A percentile compares a stretch with the other conserved stretches of the same genome.
Evolutionary conservation across 352 stramenopile genomes (phyloP).

Genomic region (Phytophthora europaea): DNA sequence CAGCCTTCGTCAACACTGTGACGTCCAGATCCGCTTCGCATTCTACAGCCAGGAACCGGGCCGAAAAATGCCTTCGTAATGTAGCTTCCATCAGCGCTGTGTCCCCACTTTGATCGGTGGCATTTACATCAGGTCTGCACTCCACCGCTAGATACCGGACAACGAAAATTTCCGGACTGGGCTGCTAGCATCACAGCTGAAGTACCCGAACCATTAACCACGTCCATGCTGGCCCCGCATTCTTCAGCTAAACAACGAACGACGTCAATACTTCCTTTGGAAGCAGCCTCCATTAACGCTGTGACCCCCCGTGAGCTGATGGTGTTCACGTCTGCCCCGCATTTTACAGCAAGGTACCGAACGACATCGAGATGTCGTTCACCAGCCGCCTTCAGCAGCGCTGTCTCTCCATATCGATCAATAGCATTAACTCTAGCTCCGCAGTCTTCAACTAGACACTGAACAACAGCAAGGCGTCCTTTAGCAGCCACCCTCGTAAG

Average conservation of each 20-base stretch:
- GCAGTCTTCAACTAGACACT: neutral
- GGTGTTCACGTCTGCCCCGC: neutral
- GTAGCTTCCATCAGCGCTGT: neutral
- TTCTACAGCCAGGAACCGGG: neutral
- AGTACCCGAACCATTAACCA: neutral
- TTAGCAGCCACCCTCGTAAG: neutral
- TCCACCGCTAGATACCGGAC: neutral
- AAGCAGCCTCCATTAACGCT: slow-evolving; percentile 4
- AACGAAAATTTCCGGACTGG: neutral
- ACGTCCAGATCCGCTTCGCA: neutral
- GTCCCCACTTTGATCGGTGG: neutral
- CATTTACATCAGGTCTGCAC: neutral
- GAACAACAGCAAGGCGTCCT: neutral
- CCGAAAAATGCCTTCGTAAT: neutral
- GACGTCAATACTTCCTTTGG: neutral
- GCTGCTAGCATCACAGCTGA: neutral
- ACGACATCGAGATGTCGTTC: slow-evolving; percentile 3
- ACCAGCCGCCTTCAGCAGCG: slow-evolving; percentile 2
- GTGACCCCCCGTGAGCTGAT: neutral
- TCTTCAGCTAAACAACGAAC: neutral
- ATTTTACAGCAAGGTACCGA: neutral
- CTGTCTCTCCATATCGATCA: neutral
- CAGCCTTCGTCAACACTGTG: neutral
- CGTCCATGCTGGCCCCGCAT: neutral
- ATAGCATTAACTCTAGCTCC: neutral